Evolutionary conservation across 1,284 basidiomycete genomes (phyloP), one percentile per base, ranked within the genome.

Genomic region (Gomphus bonarii): DNA sequence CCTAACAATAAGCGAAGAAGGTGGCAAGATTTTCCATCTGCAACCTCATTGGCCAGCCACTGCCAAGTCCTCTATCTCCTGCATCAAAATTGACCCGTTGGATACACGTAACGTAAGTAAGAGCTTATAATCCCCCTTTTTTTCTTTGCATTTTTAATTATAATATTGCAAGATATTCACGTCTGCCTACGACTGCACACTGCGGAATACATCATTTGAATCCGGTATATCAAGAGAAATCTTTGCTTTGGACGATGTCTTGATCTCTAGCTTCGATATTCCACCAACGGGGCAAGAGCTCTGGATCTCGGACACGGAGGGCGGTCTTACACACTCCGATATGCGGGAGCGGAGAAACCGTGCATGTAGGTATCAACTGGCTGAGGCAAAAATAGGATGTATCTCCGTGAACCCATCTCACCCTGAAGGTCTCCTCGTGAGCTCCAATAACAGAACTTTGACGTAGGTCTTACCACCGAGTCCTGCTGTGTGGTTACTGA

Each of bases 31-130:
- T 63, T 90, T 84, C 83, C 77, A 80, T n/a, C 67, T 91, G 55
- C 88, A 91, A 65, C 71, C 76, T 25, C 88, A 91, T 62, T 91
- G 88, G 88, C 88, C 88, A 0, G 84, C 84, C 2, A 84, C 82
- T 0, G 74, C 85, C 9, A 82, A 82, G 63, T 89, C 86, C 0
- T 88, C 87, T 1, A 82, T 91, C 55, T 88, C 86, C 2, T 77
- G 73, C 55, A 75, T 91, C 58, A 88, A 83, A 65, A 74, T 91
- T 55, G 81, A 88, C 64, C 86, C 88, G 7, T 71, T 78, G 36
- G 76, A 91, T 64, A 73, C 84, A 0, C 84, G 88, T 63, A 85
- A 75, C 59, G 87, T 88, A 67, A 61, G 75, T 68, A 43, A 36
- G 50, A 46, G 43, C 10, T 14, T 54, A 7, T 35, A 33, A 12